Conservation (phyloP, 345 rosid species). For the Gossypium herbaceum region DNA sequence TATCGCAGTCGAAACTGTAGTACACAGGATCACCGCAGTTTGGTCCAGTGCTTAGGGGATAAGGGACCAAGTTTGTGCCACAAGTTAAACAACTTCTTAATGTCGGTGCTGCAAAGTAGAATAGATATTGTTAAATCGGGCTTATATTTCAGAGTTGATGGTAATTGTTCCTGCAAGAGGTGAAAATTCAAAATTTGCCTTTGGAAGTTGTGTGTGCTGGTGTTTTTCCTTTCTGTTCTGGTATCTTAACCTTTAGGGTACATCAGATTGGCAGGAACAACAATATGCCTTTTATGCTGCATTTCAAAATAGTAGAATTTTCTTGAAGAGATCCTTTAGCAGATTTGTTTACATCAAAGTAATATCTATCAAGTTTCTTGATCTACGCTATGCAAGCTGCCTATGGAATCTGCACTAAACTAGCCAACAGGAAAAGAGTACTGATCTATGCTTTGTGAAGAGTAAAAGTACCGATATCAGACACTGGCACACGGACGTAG, state of each 20-base stretch:
- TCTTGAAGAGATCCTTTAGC: too few relatives aligned
- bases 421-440: background rate
- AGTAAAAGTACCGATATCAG: conserved; percentile 24
- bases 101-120: conserved; percentile 10
- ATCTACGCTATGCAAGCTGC: too few relatives aligned
- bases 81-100: conserved; percentile 8
- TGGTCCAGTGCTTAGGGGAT: conserved; percentile 5
- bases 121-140: background rate
- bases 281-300: background rate
- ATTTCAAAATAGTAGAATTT: background rate
- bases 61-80: conserved; percentile 14
- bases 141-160: background rate
- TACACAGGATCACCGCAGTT: conserved; percentile 15
- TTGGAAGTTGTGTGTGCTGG: background rate
- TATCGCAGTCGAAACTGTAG: background rate
- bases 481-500: conserved; percentile 13
- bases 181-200: background rate
- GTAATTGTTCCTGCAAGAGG: background rate
- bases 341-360: too few relatives aligned
- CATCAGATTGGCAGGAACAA: background rate
- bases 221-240: too few relatives aligned
- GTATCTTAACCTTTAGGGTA: too few relatives aligned
- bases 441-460: background rate
- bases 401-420: background rate
- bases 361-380: background rate